Conservation (phyloP, 495 filamentous ascomycete species). For the Daldinia caldariorum region DNA sequence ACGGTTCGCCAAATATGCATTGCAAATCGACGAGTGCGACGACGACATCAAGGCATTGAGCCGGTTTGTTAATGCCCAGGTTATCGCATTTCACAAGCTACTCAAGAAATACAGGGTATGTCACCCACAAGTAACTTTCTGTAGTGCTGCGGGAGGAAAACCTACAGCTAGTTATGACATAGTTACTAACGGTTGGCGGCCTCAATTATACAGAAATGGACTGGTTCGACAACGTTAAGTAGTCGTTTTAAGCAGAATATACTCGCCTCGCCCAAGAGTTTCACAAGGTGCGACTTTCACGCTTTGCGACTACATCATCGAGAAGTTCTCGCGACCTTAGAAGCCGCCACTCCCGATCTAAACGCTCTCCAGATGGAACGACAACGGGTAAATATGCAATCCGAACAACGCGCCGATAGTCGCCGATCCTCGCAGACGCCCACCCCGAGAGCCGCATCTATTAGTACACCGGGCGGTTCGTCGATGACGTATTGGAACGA, state of each 20-base stretch:
- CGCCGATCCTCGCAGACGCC: constrained; percentile 32
- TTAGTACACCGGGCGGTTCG: constrained; percentile 24
- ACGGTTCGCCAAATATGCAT: constrained; percentile 61
- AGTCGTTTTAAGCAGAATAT: constrained; percentile 67
- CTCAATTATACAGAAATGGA: constrained; percentile 66
- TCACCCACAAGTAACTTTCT: constrained; percentile 8
- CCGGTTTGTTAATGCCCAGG: constrained; percentile 71
- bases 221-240: constrained; percentile 66
- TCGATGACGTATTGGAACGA: constrained; percentile 68
- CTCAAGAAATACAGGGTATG: constrained; percentile 75
- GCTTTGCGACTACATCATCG: constrained; percentile 64
- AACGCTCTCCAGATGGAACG: constrained; percentile 28
- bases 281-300: constrained; percentile 66
- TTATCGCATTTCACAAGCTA: constrained; percentile 74
- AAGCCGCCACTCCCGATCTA: constrained; percentile 50
- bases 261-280: constrained; percentile 67
- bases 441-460: constrained; percentile 20
- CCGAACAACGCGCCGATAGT: constrained; percentile 14
- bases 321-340: constrained; percentile 63
- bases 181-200: constrained; percentile 24
- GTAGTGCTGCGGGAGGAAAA: constrained; percentile 17
- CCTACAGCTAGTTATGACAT: constrained; percentile 22
- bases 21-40: constrained; percentile 60
- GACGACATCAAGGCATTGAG: constrained; percentile 69
- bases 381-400: constrained; percentile 23